These are phyloP conservation scores for Leccinum subtestaceum DNA, from an alignment of 768 basidiomycete species.

Conservation along the genomic window DNA sequence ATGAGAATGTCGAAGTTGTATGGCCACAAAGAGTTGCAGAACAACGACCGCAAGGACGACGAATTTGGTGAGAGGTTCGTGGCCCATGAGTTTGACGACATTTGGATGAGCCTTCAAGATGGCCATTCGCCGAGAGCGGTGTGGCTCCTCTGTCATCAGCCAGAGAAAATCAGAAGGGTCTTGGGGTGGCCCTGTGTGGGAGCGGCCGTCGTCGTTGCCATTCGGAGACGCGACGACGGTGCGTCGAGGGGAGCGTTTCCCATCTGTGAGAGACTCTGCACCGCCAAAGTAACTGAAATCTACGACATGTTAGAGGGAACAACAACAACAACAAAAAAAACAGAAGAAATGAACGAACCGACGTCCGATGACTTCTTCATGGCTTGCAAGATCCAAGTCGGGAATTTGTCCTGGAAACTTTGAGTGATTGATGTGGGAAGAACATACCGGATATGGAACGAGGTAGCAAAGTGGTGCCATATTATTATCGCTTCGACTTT, in stretches of 20 bases:
- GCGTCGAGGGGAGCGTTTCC: slow-evolving; percentile 51
- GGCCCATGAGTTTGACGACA: slow-evolving; percentile 95
- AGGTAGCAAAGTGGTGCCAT: slow-evolving; percentile 26
- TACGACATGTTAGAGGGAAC: slow-evolving; percentile 19
- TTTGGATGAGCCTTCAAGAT: slow-evolving; percentile 96
- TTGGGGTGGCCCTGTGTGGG: slow-evolving; percentile 55
- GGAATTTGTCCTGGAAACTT: background rate
- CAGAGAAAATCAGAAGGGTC: slow-evolving; percentile 89
- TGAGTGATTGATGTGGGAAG: slow-evolving; percentile 23
- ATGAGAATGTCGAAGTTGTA: slow-evolving; percentile 62
- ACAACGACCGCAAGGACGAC: slow-evolving; percentile 78
- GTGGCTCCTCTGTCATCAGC: slow-evolving; percentile 98
- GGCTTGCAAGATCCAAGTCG: background rate
- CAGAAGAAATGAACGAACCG: slow-evolving; percentile 14
- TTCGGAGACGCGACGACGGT: slow-evolving; percentile 45
- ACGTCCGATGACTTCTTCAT: slow-evolving; percentile 18
- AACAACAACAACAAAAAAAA: too few species aligned
- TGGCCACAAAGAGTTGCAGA: slow-evolving; percentile 67
- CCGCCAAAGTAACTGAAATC: slow-evolving; percentile 84
- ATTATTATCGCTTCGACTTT: background rate
- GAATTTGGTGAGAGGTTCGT: slow-evolving; percentile 89
- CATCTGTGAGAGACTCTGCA: slow-evolving; percentile 68
- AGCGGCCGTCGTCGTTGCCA: slow-evolving; percentile 38
- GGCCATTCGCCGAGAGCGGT: slow-evolving; percentile 78
- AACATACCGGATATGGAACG: slow-evolving; percentile 15